Evolutionary conservation across 306 rosid species (phyloP), one percentile per base, ranked within the genome.

Genomic region (Medicago arabica): DNA sequence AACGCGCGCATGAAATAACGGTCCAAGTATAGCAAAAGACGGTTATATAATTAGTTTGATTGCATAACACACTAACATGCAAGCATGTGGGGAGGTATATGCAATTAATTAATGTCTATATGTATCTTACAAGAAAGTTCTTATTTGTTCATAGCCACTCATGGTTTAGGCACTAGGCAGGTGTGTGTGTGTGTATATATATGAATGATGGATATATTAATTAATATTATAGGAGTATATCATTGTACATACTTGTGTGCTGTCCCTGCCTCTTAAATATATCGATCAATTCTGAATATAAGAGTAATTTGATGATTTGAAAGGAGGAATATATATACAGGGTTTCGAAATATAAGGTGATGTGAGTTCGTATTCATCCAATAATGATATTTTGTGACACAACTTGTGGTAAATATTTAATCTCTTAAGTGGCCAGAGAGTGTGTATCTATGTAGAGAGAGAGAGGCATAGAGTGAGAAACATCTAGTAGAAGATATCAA

Each of bases 11-110:
- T 55, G 31, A 55, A 55, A 55, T 55, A 55, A 19, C 13, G 75
- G 25, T 36, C 70, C n/a, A 21, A 60, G 51, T 62, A 51, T 40
- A 39, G 53, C 71, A 54, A 1, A 38, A 59, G 17, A 16, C 60
- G 11, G 25, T 17, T 49, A 28, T 49, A 28, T 25, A 9, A 25
- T 60, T n/a, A 58, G 73, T 39, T 31, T 71, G 76, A 74, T 53
- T 63, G 68, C 43, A 64, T 16, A 77, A 71, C 31, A 66, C 17
- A 41, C 79, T 67, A 67, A 71, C 86, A 67, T 82, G 86, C 47
- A 67, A 59, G 77, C 83, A 78, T 61, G 80, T 78, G 86, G 12
- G 39, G 36, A 46, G 41, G 25, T 61, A 39, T 14, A 23, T 10
- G 61, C 66, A 60, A 23, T 28, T 49, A 53, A 46, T 55, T 34